Percentiles rank a stretch among this genome's conserved stretches.
Evolutionary conservation across 495 filamentous ascomycete species (phyloP).

Genomic region (Achaetomiella virescens): DNA sequence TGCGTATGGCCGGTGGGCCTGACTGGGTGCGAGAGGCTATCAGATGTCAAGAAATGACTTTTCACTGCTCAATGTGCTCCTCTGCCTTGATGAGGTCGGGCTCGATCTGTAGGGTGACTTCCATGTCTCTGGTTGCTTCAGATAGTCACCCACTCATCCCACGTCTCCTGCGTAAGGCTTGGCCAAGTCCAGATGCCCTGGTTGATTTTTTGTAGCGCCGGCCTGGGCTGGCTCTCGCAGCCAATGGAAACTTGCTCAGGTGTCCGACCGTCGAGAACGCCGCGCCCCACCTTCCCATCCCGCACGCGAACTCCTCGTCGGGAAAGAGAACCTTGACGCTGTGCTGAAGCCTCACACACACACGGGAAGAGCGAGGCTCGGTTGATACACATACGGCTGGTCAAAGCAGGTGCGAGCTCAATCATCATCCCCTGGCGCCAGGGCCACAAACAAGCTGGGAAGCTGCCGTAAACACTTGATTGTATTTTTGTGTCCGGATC

Average conservation of each 20-base stretch:
- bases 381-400: neutral
- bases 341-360: constrained; percentile 1
- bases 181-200: neutral
- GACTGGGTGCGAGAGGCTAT: no score
- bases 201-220: neutral
- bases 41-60: no score
- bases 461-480: neutral
- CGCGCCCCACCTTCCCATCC: constrained; percentile 34
- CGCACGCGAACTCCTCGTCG: constrained; percentile 1
- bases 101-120: no score
- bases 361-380: neutral
- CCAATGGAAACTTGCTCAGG: constrained; percentile 52
- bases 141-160: constrained; percentile 9
- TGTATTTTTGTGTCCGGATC: neutral
- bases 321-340: neutral
- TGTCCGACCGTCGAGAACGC: constrained; percentile 23
- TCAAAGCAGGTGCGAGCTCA: neutral
- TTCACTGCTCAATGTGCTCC: no score
- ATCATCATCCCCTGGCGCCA: neutral
- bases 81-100: no score
- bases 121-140: no score
- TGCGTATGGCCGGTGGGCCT: no score
- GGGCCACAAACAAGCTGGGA: neutral
- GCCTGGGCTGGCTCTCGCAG: constrained; percentile 1
- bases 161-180: no score